Evolutionary conservation across 2,329 filamentous ascomycete species (phyloP).

Genomic region (Diaporthe sp.): DNA sequence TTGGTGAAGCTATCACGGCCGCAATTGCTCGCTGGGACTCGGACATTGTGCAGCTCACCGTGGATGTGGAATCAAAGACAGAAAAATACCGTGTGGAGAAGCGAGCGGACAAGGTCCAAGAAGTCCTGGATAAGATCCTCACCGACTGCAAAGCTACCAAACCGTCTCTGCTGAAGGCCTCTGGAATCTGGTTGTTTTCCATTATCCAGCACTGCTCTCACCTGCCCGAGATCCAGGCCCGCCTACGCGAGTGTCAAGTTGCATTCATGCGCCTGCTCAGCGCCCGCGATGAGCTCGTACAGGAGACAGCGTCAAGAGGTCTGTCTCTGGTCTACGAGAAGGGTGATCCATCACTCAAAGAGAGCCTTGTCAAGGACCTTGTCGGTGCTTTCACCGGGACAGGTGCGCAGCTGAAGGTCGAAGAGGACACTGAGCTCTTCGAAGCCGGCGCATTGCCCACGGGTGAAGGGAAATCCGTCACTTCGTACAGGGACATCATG

Average conservation of each 20-base stretch:
- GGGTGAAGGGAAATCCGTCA: constrained; percentile 89
- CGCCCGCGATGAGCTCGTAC: constrained; percentile 92
- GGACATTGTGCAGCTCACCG: constrained; percentile 78
- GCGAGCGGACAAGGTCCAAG: constrained; percentile 59
- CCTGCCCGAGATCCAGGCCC: constrained; percentile 78
- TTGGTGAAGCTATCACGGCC: constrained; percentile 89
- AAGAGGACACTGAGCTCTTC: constrained; percentile 92
- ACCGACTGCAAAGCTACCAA: constrained; percentile 86
- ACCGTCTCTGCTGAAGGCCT: constrained; percentile 89
- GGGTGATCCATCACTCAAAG: constrained; percentile 84
- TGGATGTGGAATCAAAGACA: constrained; percentile 77
- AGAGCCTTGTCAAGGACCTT: constrained; percentile 87
- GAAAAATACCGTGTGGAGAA: constrained; percentile 52
- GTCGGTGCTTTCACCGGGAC: constrained; percentile 90
- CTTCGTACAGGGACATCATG: constrained; percentile 98
- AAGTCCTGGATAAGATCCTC: constrained; percentile 80
- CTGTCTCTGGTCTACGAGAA: constrained; percentile 95
- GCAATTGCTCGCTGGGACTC: constrained; percentile 87
- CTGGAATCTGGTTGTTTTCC: constrained; percentile 95
- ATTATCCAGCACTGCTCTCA: constrained; percentile 92
- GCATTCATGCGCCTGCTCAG: constrained; percentile 91
- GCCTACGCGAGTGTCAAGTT: constrained; percentile 83
- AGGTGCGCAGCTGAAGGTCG: constrained; percentile 82
- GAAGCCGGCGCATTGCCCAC: constrained; percentile 92
- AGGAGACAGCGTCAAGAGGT: constrained; percentile 93